Conservation (phyloP, 1,139 yeast genomes). For the Spathaspora sp. region DNA sequence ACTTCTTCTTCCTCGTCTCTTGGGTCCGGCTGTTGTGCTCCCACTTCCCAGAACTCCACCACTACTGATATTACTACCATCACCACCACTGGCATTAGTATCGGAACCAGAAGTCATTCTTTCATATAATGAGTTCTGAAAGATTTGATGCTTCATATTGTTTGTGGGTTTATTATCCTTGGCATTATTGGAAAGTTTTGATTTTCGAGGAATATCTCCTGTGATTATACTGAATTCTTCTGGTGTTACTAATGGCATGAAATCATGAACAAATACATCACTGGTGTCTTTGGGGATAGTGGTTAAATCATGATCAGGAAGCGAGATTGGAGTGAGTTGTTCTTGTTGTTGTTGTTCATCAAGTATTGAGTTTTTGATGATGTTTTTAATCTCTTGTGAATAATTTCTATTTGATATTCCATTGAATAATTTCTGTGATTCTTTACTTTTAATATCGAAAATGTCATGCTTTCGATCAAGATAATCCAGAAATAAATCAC, state of each 20-base stretch:
- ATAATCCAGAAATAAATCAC: constrained; percentile 25
- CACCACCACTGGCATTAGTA: constrained; percentile 24
- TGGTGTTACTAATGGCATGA: constrained; percentile 41
- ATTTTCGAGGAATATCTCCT: constrained; percentile 35
- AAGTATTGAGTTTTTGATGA: constrained; percentile 17
- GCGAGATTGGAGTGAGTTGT: constrained; percentile 2
- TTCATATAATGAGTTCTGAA: constrained; percentile 43
- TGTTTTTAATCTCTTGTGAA: constrained; percentile 27
- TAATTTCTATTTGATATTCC: constrained; percentile 33
- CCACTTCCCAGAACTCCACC: constrained; percentile 1
- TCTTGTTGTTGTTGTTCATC: constrained; percentile 10
- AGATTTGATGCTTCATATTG: constrained; percentile 39
- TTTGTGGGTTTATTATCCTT: constrained; percentile 19
- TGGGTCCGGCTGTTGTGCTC: constrained; percentile 12
- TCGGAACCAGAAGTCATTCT: constrained; percentile 43
- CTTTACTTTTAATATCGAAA: constrained; percentile 36
- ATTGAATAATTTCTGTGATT: constrained; percentile 34
- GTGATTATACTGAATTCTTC: constrained; percentile 43
- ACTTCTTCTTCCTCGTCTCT: constrained; percentile 30
- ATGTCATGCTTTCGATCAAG: constrained; percentile 23
- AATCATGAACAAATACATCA: constrained; percentile 33
- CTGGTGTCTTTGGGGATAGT: constrained; percentile 4
- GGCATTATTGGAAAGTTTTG: constrained; percentile 18
- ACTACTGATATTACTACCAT: constrained; percentile 8
- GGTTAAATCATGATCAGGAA: constrained; percentile 6